These are phyloP conservation scores for Vaccinium myrtillus DNA, from an alignment of 148 eudicot species.

Conservation along the genomic window DNA sequence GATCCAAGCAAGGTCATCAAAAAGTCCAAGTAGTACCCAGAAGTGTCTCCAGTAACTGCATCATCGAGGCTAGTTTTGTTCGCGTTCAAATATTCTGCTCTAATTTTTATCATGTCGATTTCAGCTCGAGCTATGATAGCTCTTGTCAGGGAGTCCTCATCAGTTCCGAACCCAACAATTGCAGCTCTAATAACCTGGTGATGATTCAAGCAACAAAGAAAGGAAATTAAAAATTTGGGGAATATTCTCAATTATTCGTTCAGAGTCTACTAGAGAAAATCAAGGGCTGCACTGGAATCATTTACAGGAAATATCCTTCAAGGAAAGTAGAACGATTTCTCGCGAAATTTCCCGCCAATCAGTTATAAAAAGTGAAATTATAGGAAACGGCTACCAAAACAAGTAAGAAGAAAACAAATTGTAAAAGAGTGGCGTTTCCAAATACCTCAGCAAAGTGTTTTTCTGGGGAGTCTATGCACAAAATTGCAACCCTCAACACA, in stretches of 20 bases:
- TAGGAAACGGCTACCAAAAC: neutral
- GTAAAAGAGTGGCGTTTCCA: neutral
- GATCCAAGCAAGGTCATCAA: constrained; percentile 66
- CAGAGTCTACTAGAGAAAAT: neutral
- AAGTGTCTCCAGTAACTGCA: constrained; percentile 63
- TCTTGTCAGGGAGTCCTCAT: constrained; percentile 72
- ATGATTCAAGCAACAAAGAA: neutral
- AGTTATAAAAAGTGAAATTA: neutral
- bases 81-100: constrained; percentile 34
- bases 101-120: constrained; percentile 60
- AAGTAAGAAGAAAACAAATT: neutral
- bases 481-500: constrained; percentile 42
- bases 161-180: constrained; percentile 62
- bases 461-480: constrained; percentile 73
- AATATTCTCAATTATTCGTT: neutral
- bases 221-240: neutral
- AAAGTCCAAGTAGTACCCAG: constrained; percentile 60
- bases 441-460: constrained; percentile 84
- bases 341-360: neutral
- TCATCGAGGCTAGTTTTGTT: constrained; percentile 50
- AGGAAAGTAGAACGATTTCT: neutral
- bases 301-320: neutral
- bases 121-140: constrained; percentile 72
- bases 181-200: constrained; percentile 54
- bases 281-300: neutral